phyloP scores from a whole-genome alignment of 2,329 filamentous ascomycete genomes.

The Pleurostoma richardsiae region DNA sequence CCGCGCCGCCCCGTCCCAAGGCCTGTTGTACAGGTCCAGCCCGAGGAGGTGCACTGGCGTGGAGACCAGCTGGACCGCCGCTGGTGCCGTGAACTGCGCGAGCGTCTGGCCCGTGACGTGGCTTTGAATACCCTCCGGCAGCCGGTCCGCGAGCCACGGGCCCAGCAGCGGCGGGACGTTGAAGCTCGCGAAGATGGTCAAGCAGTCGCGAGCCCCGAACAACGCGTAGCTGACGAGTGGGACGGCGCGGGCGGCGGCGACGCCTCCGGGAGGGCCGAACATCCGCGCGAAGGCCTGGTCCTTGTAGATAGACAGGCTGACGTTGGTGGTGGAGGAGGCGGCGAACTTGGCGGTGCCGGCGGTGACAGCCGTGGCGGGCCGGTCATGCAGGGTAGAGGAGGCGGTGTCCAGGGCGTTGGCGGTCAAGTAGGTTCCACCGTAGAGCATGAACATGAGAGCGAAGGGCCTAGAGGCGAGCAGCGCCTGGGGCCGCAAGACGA shows the following conservation, averaged over 20 bases:
- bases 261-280: slow-evolving; percentile 59
- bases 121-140: slow-evolving; percentile 47
- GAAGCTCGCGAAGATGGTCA: slow-evolving; percentile 90
- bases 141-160: slow-evolving; percentile 54
- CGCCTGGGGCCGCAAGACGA: slow-evolving; percentile 55
- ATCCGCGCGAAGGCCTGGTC: slow-evolving; percentile 80
- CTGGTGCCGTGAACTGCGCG: slow-evolving; percentile 78
- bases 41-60: slow-evolving; percentile 84
- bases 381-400: slow-evolving; percentile 56
- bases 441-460: slow-evolving; percentile 67
- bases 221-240: slow-evolving; percentile 68
- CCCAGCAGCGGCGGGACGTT: slow-evolving; percentile 80
- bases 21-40: slow-evolving; percentile 78
- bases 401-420: slow-evolving; percentile 84
- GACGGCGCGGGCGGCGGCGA: slow-evolving; percentile 45
- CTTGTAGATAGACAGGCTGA: slow-evolving; percentile 83
- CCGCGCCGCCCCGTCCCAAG: slow-evolving; percentile 32
- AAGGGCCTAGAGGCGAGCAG: slow-evolving; percentile 63
- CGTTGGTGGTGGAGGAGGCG: slow-evolving; percentile 75
- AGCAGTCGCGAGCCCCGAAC: slow-evolving; percentile 76
- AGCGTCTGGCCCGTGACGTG: slow-evolving; percentile 50
- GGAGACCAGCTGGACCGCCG: slow-evolving; percentile 70
- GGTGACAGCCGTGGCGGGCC: slow-evolving; percentile 58
- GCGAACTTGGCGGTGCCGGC: slow-evolving; percentile 76
- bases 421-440: slow-evolving; percentile 84